phyloP scores from a whole-genome alignment of 2,329 filamentous ascomycete species.

The Aspergillus japonicus region DNA sequence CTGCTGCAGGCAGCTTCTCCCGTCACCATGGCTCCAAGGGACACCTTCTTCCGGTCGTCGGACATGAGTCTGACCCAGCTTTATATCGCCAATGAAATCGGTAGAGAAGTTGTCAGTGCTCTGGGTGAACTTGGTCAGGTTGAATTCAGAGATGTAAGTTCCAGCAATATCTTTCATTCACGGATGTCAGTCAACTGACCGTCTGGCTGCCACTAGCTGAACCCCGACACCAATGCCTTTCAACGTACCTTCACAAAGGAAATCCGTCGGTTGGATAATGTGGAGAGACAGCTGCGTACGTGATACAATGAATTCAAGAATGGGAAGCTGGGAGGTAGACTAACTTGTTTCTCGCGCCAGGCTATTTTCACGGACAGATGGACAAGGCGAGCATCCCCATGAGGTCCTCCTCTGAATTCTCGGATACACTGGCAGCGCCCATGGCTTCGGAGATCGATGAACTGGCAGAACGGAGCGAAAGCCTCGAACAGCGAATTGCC shows the following conservation, averaged over 20 bases:
- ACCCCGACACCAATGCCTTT: slow-evolving; percentile 88
- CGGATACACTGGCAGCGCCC: slow-evolving; percentile 79
- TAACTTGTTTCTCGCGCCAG: slow-evolving; percentile 45
- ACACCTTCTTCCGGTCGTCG: slow-evolving; percentile 99
- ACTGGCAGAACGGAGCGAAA: slow-evolving; percentile 86
- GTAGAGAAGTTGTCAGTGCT: slow-evolving; percentile 93
- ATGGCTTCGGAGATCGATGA: slow-evolving; percentile 95
- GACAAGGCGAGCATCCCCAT: slow-evolving; percentile 85
- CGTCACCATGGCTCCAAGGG: slow-evolving; percentile 63
- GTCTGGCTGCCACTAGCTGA: slow-evolving; percentile 62
- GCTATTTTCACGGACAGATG: slow-evolving; percentile 95
- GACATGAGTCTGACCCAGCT: slow-evolving; percentile 99
- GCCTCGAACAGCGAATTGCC: slow-evolving; percentile 83
- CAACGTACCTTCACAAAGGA: slow-evolving; percentile 97
- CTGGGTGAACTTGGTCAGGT: slow-evolving; percentile 94
- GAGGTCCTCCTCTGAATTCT: slow-evolving; percentile 86
- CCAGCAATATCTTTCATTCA: slow-evolving; percentile 1
- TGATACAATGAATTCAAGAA: slow-evolving; percentile 20
- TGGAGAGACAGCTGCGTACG: slow-evolving; percentile 93
- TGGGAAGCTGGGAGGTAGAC: slow-evolving; percentile 8
- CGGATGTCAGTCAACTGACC: slow-evolving; percentile 17
- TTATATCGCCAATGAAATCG: slow-evolving; percentile 98
- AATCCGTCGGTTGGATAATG: slow-evolving; percentile 95
- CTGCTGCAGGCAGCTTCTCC: slow-evolving; percentile 22
- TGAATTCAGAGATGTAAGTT: slow-evolving; percentile 91